These are phyloP conservation scores for Colletotrichum gigasporum DNA, from an alignment of 2,329 filamentous ascomycete species.

Conservation along the genomic window DNA sequence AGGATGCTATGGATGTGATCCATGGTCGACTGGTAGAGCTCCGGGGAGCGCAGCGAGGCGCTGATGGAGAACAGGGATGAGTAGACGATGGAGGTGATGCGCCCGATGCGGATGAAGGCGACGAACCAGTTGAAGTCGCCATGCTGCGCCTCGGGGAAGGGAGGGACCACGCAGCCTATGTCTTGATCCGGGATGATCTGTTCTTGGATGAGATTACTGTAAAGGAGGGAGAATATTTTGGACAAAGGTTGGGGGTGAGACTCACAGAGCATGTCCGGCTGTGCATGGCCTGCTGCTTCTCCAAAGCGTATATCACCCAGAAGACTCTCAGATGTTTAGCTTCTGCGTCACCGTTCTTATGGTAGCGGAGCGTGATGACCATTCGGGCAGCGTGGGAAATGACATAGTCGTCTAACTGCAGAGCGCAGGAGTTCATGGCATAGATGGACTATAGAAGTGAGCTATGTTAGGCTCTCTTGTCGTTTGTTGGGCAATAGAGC, in stretches of 20 bases:
- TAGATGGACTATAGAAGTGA: conserved; percentile 43
- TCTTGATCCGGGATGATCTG: conserved; percentile 46
- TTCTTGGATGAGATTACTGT: conserved; percentile 9
- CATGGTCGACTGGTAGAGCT: conserved; percentile 34
- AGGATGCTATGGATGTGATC: conserved; percentile 37
- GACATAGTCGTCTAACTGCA: conserved; percentile 43
- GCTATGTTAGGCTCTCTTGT: not conserved
- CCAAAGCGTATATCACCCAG: conserved; percentile 50
- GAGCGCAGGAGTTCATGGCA: conserved; percentile 42
- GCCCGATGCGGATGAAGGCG: conserved; percentile 38
- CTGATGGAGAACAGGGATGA: conserved; percentile 45
- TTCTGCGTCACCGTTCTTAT: conserved; percentile 31
- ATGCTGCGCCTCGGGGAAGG: conserved; percentile 41
- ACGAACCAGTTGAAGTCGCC: conserved; percentile 46
- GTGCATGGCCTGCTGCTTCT: conserved; percentile 45
- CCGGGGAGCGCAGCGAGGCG: conserved; percentile 35
- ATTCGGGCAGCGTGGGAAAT: conserved; percentile 40
- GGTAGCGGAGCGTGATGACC: conserved; percentile 38
- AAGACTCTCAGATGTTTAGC: conserved; percentile 44
- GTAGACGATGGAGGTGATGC: conserved; percentile 44
- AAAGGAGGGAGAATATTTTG: too few species aligned
- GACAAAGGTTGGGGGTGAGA: too few species aligned
- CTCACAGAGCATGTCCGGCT: conserved; percentile 41
- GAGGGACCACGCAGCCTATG: conserved; percentile 45
- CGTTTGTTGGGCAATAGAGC: not conserved